These are phyloP conservation scores for Polygonum aviculare DNA, from an alignment of 148 eudicot species.

Conservation along the genomic window DNA sequence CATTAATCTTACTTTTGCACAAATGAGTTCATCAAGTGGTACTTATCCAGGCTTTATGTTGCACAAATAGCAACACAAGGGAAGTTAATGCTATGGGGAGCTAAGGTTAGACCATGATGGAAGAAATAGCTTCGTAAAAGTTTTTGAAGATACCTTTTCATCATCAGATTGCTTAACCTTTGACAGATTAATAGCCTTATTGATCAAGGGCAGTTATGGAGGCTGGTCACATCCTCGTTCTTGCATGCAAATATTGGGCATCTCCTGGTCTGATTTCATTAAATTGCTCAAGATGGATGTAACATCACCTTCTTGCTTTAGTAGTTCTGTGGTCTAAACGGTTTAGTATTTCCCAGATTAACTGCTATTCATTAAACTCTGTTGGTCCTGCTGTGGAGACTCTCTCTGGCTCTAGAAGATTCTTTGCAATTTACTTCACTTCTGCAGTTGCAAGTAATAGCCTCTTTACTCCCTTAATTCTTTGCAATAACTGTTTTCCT, in stretches of 20 bases:
- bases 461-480: neutral
- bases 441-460: slow-evolving; percentile 68
- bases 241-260: slow-evolving; percentile 83
- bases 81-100: slow-evolving; percentile 62
- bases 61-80: slow-evolving; percentile 61
- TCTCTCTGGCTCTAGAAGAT: slow-evolving; percentile 64
- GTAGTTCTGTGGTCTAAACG: neutral
- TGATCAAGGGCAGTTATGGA: slow-evolving; percentile 76
- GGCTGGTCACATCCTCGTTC: slow-evolving; percentile 68
- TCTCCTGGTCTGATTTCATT: slow-evolving; percentile 50
- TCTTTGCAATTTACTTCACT: slow-evolving; percentile 53
- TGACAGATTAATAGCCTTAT: slow-evolving; percentile 76
- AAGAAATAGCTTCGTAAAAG: neutral
- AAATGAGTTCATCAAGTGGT: neutral
- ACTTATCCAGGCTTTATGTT: slow-evolving; percentile 49
- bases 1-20: neutral
- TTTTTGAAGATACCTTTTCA: neutral
- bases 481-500: slow-evolving; percentile 2
- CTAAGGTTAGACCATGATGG: slow-evolving; percentile 53
- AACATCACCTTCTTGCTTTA: neutral
- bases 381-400: slow-evolving; percentile 76
- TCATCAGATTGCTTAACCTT: slow-evolving; percentile 11
- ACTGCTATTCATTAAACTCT: slow-evolving; percentile 74
- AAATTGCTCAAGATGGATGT: neutral
- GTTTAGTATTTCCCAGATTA: slow-evolving; percentile 41